A percentile compares a stretch with the other conserved stretches of the same genome.
Conservation (phyloP, 2,329 filamentous ascomycete genomes). For the Exserohilum turcica region DNA sequence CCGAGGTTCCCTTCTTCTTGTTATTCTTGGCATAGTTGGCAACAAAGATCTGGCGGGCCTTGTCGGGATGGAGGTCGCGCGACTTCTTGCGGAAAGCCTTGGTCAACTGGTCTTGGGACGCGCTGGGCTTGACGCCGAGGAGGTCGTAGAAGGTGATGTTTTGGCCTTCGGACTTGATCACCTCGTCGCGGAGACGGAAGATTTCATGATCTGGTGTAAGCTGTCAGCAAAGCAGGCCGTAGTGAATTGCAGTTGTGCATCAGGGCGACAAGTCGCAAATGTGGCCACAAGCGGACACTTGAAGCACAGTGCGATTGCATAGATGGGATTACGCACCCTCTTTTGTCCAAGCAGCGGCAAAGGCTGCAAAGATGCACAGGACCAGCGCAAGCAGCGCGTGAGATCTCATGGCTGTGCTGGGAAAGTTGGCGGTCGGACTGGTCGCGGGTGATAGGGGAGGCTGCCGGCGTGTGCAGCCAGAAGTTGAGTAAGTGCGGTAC, state of each 20-base stretch:
- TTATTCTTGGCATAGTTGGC: constrained; percentile 65
- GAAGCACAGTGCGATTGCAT: constrained; percentile 9
- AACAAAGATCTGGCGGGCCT: constrained; percentile 83
- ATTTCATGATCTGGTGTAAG: constrained; percentile 82
- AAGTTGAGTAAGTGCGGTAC: constrained; percentile 26
- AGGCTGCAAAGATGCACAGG: constrained; percentile 70
- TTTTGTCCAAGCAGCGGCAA: constrained; percentile 81
- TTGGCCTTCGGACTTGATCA: constrained; percentile 73
- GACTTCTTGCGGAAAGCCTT: constrained; percentile 93
- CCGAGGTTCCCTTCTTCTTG: constrained; percentile 58
- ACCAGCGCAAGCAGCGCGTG: constrained; percentile 67
- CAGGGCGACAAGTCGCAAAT: constrained; percentile 16
- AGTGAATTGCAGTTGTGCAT: constrained; percentile 19
- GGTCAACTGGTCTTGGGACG: constrained; percentile 84
- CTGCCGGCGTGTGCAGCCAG: constrained; percentile 39
- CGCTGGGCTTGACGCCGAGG: constrained; percentile 73
- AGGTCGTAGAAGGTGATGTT: constrained; percentile 93
- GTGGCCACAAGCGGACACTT: constrained; percentile 8
- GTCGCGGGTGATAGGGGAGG: constrained; percentile 30
- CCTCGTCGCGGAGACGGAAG: constrained; percentile 90
- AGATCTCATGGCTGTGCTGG: constrained; percentile 68
- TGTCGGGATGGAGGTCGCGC: constrained; percentile 86
- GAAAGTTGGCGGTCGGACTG: constrained; percentile 24
- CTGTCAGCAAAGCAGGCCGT: constrained; percentile 24
- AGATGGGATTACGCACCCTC: constrained; percentile 65